A percentile compares a stretch with the other conserved stretches of the same genome.
Evolutionary conservation across 768 basidiomycete species (phyloP).

Genomic region (Harrya chromipes): DNA sequence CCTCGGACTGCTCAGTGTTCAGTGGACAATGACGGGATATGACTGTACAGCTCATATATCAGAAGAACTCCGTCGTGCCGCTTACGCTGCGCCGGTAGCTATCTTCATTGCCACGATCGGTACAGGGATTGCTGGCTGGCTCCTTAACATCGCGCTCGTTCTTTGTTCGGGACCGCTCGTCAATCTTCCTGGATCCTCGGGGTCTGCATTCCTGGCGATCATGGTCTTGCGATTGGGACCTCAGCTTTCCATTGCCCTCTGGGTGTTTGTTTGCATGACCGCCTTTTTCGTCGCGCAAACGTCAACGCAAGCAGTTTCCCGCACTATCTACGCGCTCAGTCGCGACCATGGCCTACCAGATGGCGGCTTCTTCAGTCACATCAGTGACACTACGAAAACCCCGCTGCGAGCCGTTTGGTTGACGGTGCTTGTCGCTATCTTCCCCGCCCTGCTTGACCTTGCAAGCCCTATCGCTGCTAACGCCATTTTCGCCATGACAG

Average conservation of each 20-base stretch:
- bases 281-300: slow-evolving; percentile 57
- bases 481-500: slow-evolving; percentile 57
- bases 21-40: slow-evolving; percentile 43
- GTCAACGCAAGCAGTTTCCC: slow-evolving; percentile 51
- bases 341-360: slow-evolving; percentile 56
- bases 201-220: slow-evolving; percentile 55
- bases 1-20: slow-evolving; percentile 45
- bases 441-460: slow-evolving; percentile 48
- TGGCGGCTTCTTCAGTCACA: slow-evolving; percentile 51
- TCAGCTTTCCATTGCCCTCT: slow-evolving; percentile 48
- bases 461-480: slow-evolving; percentile 51
- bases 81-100: slow-evolving; percentile 44
- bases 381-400: slow-evolving; percentile 46
- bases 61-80: slow-evolving; percentile 53
- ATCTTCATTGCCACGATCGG: slow-evolving; percentile 46
- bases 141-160: slow-evolving; percentile 62
- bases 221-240: slow-evolving; percentile 54
- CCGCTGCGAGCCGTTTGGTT: slow-evolving; percentile 57
- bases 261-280: slow-evolving; percentile 59
- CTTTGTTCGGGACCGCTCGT: slow-evolving; percentile 53
- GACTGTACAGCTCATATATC: slow-evolving; percentile 26
- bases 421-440: slow-evolving; percentile 40
- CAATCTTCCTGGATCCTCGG: slow-evolving; percentile 50
- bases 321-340: slow-evolving; percentile 59
- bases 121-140: slow-evolving; percentile 53